Conservation (phyloP, 2,329 filamentous ascomycete species). For the Penicillium sclerotigenum region DNA sequence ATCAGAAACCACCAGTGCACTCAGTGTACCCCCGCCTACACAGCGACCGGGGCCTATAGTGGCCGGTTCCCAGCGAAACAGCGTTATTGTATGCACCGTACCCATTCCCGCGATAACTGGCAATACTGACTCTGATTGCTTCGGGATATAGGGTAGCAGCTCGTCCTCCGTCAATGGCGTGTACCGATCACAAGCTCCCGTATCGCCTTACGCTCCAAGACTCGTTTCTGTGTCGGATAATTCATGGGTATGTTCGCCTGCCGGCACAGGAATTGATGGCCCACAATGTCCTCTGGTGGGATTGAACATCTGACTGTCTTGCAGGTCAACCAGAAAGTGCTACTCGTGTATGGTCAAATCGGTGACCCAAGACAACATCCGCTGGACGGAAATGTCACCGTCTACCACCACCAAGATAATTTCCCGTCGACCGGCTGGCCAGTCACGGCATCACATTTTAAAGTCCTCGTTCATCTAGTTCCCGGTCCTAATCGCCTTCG, state of each 20-base stretch:
- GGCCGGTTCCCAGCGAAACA: constrained; percentile 42
- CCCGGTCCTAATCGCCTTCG: constrained; percentile 85
- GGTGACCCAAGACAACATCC: constrained; percentile 66
- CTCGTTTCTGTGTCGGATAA: constrained; percentile 76
- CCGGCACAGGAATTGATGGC: background rate
- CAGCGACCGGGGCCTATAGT: constrained; percentile 47
- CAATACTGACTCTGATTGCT: constrained; percentile 6
- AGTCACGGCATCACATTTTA: constrained; percentile 85
- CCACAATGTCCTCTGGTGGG: background rate
- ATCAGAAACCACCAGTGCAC: constrained; percentile 46
- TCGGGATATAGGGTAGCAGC: constrained; percentile 34
- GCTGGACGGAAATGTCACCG: constrained; percentile 74
- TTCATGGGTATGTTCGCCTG: constrained; percentile 66
- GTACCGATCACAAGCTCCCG: constrained; percentile 55
- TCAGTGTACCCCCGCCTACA: constrained; percentile 38
- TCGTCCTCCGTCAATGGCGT: constrained; percentile 33
- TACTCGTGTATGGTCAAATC: constrained; percentile 77
- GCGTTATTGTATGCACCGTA: constrained; percentile 38
- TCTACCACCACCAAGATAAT: constrained; percentile 77
- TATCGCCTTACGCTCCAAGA: constrained; percentile 76
- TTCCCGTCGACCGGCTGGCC: constrained; percentile 86
- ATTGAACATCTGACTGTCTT: constrained; percentile 5
- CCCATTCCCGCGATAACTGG: background rate
- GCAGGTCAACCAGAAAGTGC: constrained; percentile 86
- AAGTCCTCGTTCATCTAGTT: constrained; percentile 82